Evolutionary conservation across 805 yeast species (phyloP), one percentile per base, ranked within the genome.

Genomic region (Clavispora carvajalis): DNA sequence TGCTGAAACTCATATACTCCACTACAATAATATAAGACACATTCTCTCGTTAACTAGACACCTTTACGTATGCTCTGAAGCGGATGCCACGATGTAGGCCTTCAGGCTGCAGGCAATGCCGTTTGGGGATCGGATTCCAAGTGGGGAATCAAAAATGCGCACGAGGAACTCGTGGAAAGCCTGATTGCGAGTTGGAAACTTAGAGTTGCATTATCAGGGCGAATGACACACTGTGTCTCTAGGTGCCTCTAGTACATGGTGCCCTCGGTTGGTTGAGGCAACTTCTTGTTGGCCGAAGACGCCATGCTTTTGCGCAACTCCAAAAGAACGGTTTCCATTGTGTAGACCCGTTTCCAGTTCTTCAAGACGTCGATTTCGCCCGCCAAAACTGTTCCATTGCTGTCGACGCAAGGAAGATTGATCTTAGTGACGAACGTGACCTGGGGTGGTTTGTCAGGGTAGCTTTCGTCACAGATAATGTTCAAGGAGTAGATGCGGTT

Each of bases 211-310:
- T n/a, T n/a, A n/a, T n/a, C n/a, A n/a, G n/a, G n/a, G n/a, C n/a
- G n/a, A n/a, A n/a, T n/a, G n/a, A n/a, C n/a, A n/a, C n/a, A n/a
- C n/a, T n/a, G n/a, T n/a, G n/a, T n/a, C n/a, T n/a, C n/a, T n/a
- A n/a, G n/a, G n/a, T n/a, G n/a, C 29, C 26, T 16, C 39, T 40
- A 51, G 38, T 80, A 86, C 10, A 81, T 77, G 26, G 83, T 65
- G 8, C 97, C 97, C 68, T 93, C 99, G 9, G 83, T 68, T 11
- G 99, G 99, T 68, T 93, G 99, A 8, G 82, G 71, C 48, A 91
- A 69, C 67, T 86, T 88, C 69, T 89, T 82, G 62, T 93, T 89
- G 10, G 80, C 62, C 4, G 91, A 76, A 16, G 77, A 63, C 1
- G 95, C 95, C 98, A 93, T 91, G 42, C 54, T 51, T 52, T 85